Conservation (phyloP, 2,329 filamentous ascomycete species). For the Botryotinia convoluta region DNA sequence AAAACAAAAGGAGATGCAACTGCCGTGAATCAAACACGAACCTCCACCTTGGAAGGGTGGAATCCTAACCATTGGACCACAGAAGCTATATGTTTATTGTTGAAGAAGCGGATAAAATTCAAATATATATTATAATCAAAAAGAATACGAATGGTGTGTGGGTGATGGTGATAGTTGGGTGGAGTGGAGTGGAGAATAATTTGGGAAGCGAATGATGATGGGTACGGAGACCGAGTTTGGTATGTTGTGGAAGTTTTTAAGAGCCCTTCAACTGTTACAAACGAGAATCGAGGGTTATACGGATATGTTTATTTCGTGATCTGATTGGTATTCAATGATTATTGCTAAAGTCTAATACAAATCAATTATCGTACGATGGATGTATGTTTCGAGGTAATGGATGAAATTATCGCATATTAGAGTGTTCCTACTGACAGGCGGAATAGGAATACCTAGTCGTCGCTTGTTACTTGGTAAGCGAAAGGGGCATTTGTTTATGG, state of each 20-base stretch:
- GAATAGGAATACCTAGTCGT: not conserved
- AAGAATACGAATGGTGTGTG: not conserved
- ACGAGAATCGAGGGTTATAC: not conserved
- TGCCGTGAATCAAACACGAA: not conserved
- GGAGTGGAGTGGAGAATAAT: not conserved
- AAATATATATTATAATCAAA: not conserved
- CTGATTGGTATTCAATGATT: not conserved
- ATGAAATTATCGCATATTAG: not conserved
- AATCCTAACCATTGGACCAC: conserved; percentile 15
- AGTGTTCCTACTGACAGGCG: not conserved
- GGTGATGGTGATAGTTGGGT: not conserved
- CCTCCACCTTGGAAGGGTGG: conserved; percentile 10
- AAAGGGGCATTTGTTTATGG: not conserved
- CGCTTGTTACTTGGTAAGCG: not conserved
- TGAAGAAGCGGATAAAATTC: rapidly evolving
- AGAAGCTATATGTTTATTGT: not conserved
- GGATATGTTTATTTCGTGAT: not conserved
- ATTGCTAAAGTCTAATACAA: rapidly evolving
- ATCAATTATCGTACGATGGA: not conserved
- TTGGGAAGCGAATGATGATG: not conserved
- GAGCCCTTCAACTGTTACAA: not conserved
- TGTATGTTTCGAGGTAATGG: too few relatives aligned
- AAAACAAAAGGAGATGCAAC: not conserved
- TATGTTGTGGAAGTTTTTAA: not conserved
- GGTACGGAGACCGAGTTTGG: not conserved